These are phyloP conservation scores for Termitomyces sp. DNA, from an alignment of 768 basidiomycete species.

Conservation along the genomic window DNA sequence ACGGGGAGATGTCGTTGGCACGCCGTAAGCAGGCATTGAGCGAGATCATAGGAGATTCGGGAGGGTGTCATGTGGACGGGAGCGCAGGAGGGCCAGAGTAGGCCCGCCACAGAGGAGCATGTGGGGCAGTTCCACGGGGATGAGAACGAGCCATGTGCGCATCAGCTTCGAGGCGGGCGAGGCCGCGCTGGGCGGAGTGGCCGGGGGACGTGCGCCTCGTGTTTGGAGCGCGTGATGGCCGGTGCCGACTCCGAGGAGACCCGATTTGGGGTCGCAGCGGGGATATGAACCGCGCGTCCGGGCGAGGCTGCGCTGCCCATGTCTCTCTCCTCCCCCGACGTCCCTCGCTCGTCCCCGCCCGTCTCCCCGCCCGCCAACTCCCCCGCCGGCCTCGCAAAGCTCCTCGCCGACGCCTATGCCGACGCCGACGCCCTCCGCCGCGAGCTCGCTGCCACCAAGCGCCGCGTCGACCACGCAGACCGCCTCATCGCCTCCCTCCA, in stretches of 20 bases:
- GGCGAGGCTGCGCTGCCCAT: background rate
- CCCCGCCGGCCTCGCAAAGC: slow-evolving; percentile 49
- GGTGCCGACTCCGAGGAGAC: slow-evolving; percentile 17
- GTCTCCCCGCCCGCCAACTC: slow-evolving; percentile 1
- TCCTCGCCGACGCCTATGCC: slow-evolving; percentile 51
- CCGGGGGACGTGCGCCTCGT: slow-evolving; percentile 18
- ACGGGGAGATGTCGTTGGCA: background rate
- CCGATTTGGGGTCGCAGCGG: background rate
- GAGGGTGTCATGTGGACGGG: background rate
- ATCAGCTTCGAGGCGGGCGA: background rate
- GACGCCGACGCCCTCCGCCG: slow-evolving; percentile 50
- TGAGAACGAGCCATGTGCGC: background rate
- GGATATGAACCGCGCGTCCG: slow-evolving; percentile 4
- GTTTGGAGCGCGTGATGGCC: slow-evolving; percentile 19
- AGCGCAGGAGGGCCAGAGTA: too few relatives aligned
- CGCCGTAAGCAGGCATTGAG: slow-evolving; percentile 1
- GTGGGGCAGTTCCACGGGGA: too few relatives aligned
- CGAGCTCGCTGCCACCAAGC: slow-evolving; percentile 39
- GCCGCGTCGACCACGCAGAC: slow-evolving; percentile 56
- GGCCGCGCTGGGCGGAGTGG: slow-evolving; percentile 2
- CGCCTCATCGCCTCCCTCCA: slow-evolving; percentile 29
- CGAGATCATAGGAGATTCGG: slow-evolving; percentile 1
- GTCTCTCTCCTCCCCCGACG: slow-evolving; percentile 14
- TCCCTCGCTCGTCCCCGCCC: background rate
- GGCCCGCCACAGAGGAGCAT: too few relatives aligned